These are phyloP conservation scores for Trichophyton verrucosum DNA, from an alignment of 2,329 filamentous ascomycete species.

Conservation along the genomic window DNA sequence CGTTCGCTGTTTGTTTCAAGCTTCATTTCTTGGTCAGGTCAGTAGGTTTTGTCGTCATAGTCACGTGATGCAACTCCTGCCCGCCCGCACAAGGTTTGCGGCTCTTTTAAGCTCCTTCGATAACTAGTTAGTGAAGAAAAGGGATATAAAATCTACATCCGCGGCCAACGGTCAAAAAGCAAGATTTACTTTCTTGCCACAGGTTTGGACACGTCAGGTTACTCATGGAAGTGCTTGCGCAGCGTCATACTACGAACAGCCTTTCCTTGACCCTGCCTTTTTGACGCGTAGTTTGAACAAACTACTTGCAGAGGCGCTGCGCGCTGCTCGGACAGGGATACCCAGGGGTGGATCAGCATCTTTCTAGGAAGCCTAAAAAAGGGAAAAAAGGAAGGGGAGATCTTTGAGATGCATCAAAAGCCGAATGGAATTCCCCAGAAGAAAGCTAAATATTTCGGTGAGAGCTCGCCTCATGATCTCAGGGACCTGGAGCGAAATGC, in stretches of 20 bases:
- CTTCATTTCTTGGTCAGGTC: background rate
- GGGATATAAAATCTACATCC: no score
- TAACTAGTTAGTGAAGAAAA: no score
- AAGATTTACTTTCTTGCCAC: no score
- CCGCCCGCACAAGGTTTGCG: background rate
- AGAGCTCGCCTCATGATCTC: conserved; percentile 2
- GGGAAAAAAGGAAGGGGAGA: background rate
- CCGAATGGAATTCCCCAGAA: background rate
- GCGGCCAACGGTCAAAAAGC: no score
- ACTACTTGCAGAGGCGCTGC: background rate
- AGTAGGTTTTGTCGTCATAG: background rate
- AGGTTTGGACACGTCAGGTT: no score
- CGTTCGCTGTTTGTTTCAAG: background rate
- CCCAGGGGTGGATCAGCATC: no score
- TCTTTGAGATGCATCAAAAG: background rate
- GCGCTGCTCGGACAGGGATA: background rate
- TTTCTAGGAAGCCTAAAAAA: no score
- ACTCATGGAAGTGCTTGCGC: no score
- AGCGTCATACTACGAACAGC: background rate
- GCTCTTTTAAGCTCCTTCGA: no score
- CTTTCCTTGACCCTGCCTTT: background rate
- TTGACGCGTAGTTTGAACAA: background rate
- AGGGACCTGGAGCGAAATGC: conserved; percentile 8
- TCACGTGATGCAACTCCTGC: background rate
- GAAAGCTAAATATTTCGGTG: background rate